A percentile compares a stretch with the other conserved stretches of the same genome.
Conservation (phyloP, 2,329 filamentous ascomycete genomes). For the Fusarium longipes region DNA sequence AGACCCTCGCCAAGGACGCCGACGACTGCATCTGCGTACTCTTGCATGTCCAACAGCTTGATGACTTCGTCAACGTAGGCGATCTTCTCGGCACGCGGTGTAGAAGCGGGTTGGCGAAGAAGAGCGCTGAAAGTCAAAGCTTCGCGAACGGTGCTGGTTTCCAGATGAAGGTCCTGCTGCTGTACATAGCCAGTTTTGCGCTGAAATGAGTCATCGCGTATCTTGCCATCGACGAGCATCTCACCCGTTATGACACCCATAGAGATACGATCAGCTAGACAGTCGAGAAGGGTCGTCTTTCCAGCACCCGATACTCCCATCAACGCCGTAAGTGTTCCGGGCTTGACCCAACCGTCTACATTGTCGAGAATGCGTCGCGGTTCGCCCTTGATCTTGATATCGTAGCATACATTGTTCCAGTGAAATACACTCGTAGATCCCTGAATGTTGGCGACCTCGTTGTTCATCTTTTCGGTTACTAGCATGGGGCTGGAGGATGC, state of each 20-base stretch:
- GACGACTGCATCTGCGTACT: slow-evolving; percentile 67
- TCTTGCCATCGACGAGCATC: slow-evolving; percentile 76
- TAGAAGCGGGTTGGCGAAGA: slow-evolving; percentile 57
- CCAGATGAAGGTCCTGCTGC: slow-evolving; percentile 67
- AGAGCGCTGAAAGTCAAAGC: slow-evolving; percentile 57
- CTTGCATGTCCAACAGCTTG: slow-evolving; percentile 65
- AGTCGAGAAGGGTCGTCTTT: slow-evolving; percentile 74
- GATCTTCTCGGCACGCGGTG: slow-evolving; percentile 60
- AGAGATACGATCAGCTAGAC: slow-evolving; percentile 75
- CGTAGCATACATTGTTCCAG: slow-evolving; percentile 79
- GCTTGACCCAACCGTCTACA: slow-evolving; percentile 80
- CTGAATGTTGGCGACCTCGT: slow-evolving; percentile 39
- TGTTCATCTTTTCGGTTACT: slow-evolving; percentile 35
- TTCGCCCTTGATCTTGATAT: slow-evolving; percentile 76
- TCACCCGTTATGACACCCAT: slow-evolving; percentile 78
- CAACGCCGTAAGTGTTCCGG: slow-evolving; percentile 76
- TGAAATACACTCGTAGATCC: slow-evolving; percentile 64
- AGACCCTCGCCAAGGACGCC: slow-evolving; percentile 57
- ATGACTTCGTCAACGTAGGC: slow-evolving; percentile 66
- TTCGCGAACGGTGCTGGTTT: slow-evolving; percentile 60
- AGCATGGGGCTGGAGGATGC: slow-evolving; percentile 32
- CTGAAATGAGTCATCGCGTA: slow-evolving; percentile 74
- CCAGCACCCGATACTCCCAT: slow-evolving; percentile 66
- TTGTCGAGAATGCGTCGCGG: slow-evolving; percentile 73
- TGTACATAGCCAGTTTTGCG: slow-evolving; percentile 78